Base-by-base conservation (phyloP, 2,329 filamentous ascomycete species). In the Fusarium cyanostomum region DNA sequence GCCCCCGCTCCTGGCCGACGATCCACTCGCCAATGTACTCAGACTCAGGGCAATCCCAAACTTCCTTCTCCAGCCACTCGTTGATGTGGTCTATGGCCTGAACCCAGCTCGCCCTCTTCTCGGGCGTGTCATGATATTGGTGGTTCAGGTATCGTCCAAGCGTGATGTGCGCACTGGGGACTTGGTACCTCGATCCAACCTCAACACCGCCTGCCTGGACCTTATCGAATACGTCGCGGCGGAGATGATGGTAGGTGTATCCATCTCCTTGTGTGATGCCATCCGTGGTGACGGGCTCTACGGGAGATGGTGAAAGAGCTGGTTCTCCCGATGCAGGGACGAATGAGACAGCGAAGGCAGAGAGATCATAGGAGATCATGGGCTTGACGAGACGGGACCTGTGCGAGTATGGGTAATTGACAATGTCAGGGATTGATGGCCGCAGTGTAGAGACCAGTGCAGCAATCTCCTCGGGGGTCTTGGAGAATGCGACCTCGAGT, bases 181-280 rank as follows among this genome's bases (percentile, higher is more conserved):
- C 92, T 21, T 94, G 88, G 74, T 97, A 98, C 55, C 94, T 84
- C 49, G 91, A 92, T 18, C 83, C 89, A 30, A 97, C 83, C 13
- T 84, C 78, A n/a, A 94, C 80, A 1, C 91, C 91, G 0, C 87
- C 83, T 4, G 78, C 79, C 41, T 81, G 79, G 4, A 86, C 84
- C 24, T 86, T 79, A 44, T 84, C 80, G 73, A 89, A 95, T 11
- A 96, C 74, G 72, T 97, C 92, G 5, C 89, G 84, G 3, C 94
- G 88, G 8, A 98, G 85, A 75, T 98, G 94, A 73, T 97, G 94
- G 74, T 97, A 97, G 0, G 91, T 94, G 77, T 92, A 97, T 1
- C 67, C 71, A 66, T 95, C 90, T 15, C 86, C 83, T 34, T 82
- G 77, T 13, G 79, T 73, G 12, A 75, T 75, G 38, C 71, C 67